These are phyloP conservation scores for Nicotiana tomentosiformis DNA, from an alignment of 257 asterid species.

Conservation along the genomic window DNA sequence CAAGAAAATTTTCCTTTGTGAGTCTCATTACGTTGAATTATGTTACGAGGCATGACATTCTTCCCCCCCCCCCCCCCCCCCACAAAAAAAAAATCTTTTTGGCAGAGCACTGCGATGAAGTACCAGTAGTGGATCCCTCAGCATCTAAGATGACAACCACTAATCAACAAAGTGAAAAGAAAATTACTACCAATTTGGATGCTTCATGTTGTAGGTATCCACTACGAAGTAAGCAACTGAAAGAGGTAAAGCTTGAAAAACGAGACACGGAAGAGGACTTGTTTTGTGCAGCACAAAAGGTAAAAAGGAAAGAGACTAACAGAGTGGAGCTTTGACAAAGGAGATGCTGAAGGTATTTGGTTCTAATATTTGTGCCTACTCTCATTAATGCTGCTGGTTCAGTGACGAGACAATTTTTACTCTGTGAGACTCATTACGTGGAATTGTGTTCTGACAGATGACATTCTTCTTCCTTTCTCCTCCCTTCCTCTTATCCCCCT, in stretches of 20 bases:
- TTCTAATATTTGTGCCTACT: neutral
- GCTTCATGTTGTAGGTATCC: neutral
- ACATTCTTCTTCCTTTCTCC: neutral
- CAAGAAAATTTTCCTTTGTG: neutral
- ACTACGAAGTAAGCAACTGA: neutral
- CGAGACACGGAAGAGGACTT: neutral
- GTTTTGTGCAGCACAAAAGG: too few relatives aligned
- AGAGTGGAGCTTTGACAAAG: too few relatives aligned
- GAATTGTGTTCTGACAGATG: neutral
- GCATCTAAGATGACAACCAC: neutral
- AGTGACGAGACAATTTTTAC: neutral
- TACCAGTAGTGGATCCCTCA: neutral
- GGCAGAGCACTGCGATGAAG: neutral
- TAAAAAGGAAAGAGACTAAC: too few relatives aligned
- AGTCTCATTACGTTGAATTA: neutral
- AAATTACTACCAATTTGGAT: neutral
- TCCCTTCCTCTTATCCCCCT: neutral
- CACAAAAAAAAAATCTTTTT: neutral
- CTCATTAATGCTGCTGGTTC: neutral
- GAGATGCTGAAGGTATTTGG: neutral
- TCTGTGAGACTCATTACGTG: neutral
- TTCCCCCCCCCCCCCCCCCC: neutral
- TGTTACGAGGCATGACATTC: neutral
- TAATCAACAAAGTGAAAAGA: neutral
- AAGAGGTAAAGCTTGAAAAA: neutral